phyloP scores from a whole-genome alignment of 2,329 filamentous ascomycete species.

The Penicillium sp. region DNA sequence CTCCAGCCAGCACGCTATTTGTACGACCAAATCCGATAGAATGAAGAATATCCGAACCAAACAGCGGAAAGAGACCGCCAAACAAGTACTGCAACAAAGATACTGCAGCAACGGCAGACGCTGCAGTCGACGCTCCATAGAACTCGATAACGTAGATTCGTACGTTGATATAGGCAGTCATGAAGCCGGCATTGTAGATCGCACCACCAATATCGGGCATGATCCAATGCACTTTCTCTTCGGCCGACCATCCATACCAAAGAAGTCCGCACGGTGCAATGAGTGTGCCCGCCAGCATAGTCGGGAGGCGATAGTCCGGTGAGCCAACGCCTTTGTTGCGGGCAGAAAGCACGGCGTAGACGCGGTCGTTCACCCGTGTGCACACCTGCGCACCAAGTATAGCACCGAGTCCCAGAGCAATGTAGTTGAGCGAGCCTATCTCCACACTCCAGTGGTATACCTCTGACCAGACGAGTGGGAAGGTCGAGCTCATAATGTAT shows the following conservation, averaged over 20 bases:
- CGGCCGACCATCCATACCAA: constrained; percentile 54
- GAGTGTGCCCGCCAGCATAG: constrained; percentile 54
- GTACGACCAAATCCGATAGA: not conserved
- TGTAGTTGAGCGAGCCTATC: constrained; percentile 61
- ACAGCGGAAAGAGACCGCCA: not conserved
- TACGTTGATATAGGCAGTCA: not conserved
- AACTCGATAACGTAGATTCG: not conserved
- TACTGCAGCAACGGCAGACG: not conserved
- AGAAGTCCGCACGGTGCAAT: constrained; percentile 51
- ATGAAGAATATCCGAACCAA: not conserved
- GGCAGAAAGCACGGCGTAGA: constrained; percentile 37
- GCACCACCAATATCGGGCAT: constrained; percentile 45
- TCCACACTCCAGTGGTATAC: constrained; percentile 55
- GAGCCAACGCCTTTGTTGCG: constrained; percentile 23
- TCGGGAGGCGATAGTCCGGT: constrained; percentile 59
- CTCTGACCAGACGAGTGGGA: constrained; percentile 56
- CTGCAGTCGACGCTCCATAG: not conserved
- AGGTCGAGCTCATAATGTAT: constrained; percentile 63
- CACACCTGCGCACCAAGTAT: constrained; percentile 53
- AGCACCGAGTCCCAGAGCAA: constrained; percentile 61
- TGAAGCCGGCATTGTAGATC: not conserved
- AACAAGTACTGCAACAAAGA: not conserved
- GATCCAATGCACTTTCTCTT: constrained; percentile 48
- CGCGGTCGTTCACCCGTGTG: constrained; percentile 46
- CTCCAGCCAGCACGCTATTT: not conserved